These are phyloP conservation scores for Ustilago nuda DNA, from an alignment of 1,284 basidiomycete genomes.

Conservation along the genomic window DNA sequence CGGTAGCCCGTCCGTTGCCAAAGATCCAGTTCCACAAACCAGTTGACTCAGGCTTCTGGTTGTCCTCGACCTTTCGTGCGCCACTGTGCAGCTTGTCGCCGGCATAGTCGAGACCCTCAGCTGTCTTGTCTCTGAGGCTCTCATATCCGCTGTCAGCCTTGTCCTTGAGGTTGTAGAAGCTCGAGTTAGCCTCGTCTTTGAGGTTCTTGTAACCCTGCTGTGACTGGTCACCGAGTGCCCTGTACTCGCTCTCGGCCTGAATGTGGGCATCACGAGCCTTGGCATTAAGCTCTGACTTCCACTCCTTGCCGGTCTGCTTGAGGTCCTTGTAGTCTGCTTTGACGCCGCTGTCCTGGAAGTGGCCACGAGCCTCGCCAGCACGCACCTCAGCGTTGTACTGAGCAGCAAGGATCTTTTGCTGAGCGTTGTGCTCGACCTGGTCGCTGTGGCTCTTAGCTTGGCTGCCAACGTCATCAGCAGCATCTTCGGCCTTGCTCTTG, in stretches of 20 bases:
- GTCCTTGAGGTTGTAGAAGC: constrained; percentile 39
- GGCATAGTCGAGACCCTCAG: constrained; percentile 44
- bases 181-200: constrained; percentile 39
- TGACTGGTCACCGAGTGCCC: constrained; percentile 25
- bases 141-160: constrained; percentile 43
- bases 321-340: constrained; percentile 25
- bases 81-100: constrained; percentile 47
- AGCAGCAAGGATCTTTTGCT: constrained; percentile 50
- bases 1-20: constrained; percentile 41
- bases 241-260: constrained; percentile 41
- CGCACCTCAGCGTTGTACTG: constrained; percentile 53
- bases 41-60: constrained; percentile 38
- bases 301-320: constrained; percentile 43
- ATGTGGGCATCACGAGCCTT: constrained; percentile 35
- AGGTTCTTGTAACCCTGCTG: constrained; percentile 45
- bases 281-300: constrained; percentile 43
- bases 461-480: constrained; percentile 23
- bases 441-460: constrained; percentile 22
- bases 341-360: constrained; percentile 14
- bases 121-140: constrained; percentile 30
- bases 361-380: constrained; percentile 29
- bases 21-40: constrained; percentile 54
- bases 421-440: constrained; percentile 46
- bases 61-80: constrained; percentile 39
- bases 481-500: constrained; percentile 45